These are phyloP conservation scores for Marasmius oreades DNA, from an alignment of 1,284 basidiomycete species.

Conservation along the genomic window DNA sequence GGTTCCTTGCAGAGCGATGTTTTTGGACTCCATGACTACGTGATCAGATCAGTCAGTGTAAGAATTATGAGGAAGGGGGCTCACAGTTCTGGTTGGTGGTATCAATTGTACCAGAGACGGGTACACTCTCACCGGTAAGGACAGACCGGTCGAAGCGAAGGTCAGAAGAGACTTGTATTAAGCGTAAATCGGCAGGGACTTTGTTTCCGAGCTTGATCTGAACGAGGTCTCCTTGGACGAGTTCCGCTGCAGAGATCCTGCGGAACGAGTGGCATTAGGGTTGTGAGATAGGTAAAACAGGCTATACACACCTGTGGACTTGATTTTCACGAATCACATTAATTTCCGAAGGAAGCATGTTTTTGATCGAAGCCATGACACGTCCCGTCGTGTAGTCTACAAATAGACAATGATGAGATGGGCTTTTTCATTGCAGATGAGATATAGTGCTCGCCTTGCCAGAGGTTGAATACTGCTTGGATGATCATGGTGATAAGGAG, in stretches of 20 bases:
- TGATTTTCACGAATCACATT: conserved; percentile 43
- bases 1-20: conserved; percentile 62
- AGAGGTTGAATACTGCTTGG: conserved; percentile 42
- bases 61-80: conserved; percentile 6
- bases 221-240: conserved; percentile 65
- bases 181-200: conserved; percentile 67
- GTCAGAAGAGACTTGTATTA: conserved; percentile 55
- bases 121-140: conserved; percentile 52
- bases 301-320: conserved; percentile 19
- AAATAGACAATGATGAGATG: not conserved
- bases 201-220: conserved; percentile 55
- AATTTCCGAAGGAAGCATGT: conserved; percentile 47
- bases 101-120: conserved; percentile 26
- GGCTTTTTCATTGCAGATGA: not conserved
- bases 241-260: conserved; percentile 48
- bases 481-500: conserved; percentile 40
- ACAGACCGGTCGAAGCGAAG: conserved; percentile 57
- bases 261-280: not conserved
- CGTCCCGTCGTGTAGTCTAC: conserved; percentile 38
- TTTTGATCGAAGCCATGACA: conserved; percentile 50
- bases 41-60: not conserved
- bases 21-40: conserved; percentile 37
- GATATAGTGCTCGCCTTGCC: conserved; percentile 28
- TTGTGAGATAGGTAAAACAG: not conserved
- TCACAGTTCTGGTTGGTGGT: conserved; percentile 32